Evolutionary conservation across 257 asterid species (phyloP), one percentile per base, ranked within the genome.

Genomic region (Fraxinus quadrangulata): DNA sequence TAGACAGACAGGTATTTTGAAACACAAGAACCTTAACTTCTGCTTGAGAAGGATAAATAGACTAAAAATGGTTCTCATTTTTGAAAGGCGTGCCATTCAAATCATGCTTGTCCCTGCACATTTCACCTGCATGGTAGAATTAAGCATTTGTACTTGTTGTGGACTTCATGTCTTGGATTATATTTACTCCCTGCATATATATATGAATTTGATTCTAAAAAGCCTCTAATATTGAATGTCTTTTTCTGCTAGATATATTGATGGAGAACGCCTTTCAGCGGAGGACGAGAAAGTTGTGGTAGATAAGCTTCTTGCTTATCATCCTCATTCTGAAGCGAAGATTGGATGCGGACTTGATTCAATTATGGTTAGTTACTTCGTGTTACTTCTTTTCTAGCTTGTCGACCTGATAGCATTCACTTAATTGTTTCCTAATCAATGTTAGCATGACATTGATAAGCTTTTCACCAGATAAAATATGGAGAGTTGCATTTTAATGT

Each of bases 261-360:
- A 96, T 82, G 99, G 99, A 79, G 96, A 88, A 81, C 85, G 91
- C 40, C 96, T 96, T 76, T 81, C 85, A 63, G 87, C 87, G 51
- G 90, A 90, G 81, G 99, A 96, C 67, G 96, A 91, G 87, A 87
- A 86, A 87, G 83, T 73, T 23, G 92, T 96, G 72, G 79, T 89
- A 5, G 90, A 86, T 36, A 93, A 88, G 74, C 94, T 95, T 86
- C 99, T 95, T 82, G 86, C 81, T 7, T 88, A 91, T 84, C 99
- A 95, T 85, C 99, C 99, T 73, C 97, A 81, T 84, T 85, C 86
- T 40, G 88, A 83, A 80, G 97, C 90, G 67, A 96, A 96, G 87
- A 92, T 96, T 81, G 99, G 98, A 26, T 85, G 92, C 71, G 99
- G 99, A n/a, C 85, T 96, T 63, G 94, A 96, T 83, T 93, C 94